Conservation (phyloP, 805 yeast species). For the Sugiyamaella chiloensis region DNA sequence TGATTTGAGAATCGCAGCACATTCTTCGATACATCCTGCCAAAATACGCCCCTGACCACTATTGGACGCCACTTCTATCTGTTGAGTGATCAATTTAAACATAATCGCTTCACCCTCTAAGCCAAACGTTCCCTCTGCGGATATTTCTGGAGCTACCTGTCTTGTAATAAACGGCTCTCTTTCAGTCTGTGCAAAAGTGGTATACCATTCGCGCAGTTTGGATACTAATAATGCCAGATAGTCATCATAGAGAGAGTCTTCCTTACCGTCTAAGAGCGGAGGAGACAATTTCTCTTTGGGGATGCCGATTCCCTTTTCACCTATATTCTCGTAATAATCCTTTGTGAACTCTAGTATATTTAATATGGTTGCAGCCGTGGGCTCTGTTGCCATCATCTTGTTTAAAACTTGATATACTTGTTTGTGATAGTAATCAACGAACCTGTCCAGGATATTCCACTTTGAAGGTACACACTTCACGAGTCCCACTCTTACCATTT, state of each 20-base stretch:
- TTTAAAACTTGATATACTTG: constrained; percentile 63
- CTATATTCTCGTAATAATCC: constrained; percentile 54
- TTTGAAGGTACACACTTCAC: constrained; percentile 59
- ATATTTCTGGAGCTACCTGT: constrained; percentile 63
- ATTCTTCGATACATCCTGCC: constrained; percentile 72
- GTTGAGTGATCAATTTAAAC: constrained; percentile 82
- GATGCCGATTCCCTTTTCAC: constrained; percentile 44
- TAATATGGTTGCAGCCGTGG: constrained; percentile 73
- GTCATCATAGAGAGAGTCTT: constrained; percentile 70
- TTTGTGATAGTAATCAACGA: constrained; percentile 63
- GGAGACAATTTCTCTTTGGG: constrained; percentile 39
- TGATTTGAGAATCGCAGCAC: constrained; percentile 55
- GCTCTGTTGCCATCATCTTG: constrained; percentile 61
- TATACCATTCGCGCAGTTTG: constrained; percentile 85
- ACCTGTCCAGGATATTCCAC: constrained; percentile 69
- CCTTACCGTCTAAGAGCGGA: constrained; percentile 67
- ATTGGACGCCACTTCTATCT: constrained; percentile 82
- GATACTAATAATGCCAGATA: constrained; percentile 65
- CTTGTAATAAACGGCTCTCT: constrained; percentile 60
- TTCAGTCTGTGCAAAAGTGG: constrained; percentile 64
- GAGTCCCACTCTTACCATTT: constrained; percentile 59
- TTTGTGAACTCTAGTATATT: constrained; percentile 75
- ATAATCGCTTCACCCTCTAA: constrained; percentile 77
- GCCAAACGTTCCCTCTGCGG: constrained; percentile 53
- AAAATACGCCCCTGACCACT: constrained; percentile 77